Conservation (phyloP, 306 rosid species). For the Cicer cuneatum region DNA sequence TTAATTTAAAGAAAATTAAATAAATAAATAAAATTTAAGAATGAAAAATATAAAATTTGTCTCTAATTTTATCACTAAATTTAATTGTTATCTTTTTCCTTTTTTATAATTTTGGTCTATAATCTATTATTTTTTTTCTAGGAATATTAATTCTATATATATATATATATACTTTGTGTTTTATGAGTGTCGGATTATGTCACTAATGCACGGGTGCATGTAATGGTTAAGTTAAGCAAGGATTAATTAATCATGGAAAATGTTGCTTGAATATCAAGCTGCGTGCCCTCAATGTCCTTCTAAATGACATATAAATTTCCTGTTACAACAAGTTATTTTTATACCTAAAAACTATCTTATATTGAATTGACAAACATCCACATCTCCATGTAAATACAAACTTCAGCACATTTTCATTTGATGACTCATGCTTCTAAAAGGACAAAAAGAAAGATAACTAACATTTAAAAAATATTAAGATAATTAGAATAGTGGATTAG, state of each 20-base stretch:
- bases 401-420: slow-evolving; percentile 47
- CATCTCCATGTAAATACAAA: slow-evolving; percentile 53
- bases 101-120: background rate
- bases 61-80: background rate
- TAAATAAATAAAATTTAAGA: too few species aligned
- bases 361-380: slow-evolving; percentile 60
- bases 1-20: too few species aligned
- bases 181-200: background rate
- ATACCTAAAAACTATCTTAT: slow-evolving; percentile 41
- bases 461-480: slow-evolving; percentile 1
- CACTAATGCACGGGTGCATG: background rate
- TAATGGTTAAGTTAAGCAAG: background rate
- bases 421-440: slow-evolving; percentile 15
- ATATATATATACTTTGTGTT: background rate
- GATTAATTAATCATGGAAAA: slow-evolving; percentile 24
- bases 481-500: background rate
- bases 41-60: background rate
- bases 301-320: slow-evolving; percentile 36
- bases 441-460: slow-evolving; percentile 4
- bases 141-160: background rate
- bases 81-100: background rate
- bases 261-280: slow-evolving; percentile 51
- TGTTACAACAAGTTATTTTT: slow-evolving; percentile 32
- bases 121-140: background rate
- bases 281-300: slow-evolving; percentile 73